Base-by-base conservation (phyloP, 208 protist genomes). In the Leishmania tropica region DNA sequence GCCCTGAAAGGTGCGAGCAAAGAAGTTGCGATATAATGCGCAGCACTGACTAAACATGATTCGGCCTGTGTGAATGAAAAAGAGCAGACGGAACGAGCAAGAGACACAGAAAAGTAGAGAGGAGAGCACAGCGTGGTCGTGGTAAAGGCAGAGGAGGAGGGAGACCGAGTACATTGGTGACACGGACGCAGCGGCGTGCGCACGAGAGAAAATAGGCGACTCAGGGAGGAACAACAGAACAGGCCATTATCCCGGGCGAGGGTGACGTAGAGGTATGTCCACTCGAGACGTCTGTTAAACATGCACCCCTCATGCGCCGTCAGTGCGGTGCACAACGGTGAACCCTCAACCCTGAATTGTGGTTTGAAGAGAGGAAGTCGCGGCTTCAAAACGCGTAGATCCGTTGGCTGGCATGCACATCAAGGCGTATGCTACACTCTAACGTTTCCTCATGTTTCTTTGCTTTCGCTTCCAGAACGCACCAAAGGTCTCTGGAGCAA, bases 1-100 rank as follows among this genome's bases (percentile, higher is more conserved):
- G 76, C 94, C 92, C 31, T 93, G 85, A 76, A 96, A 94, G 28
- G 90, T 95, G 47, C 88, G 81, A 15, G 88, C 88, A 51, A 97
- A 93, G 74, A 96, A 97, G 64, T 92, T 91, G 37, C 87, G 85
- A 15, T 86, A 86, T 24, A 86, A 64, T 75, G 78, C 75, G 15
- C 72, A 79, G 67, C 83, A 86, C 1, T 75, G 78, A 40, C 78
- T 83, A 7, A 86, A 77, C 83, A 86, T 86, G 35, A 42, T 78
- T 17, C 10, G 10, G 11, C 24, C 42, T 45, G 0, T 21, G n/a
- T 51, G 8, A 31, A 1, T 65, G 35, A 64, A 24, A 6, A 15
- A 37, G 28, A 13, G 7, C 24, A 45, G 71, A n/a, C 7, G 60
- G 4, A 8, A 35, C 10, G 21, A 53, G 28, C n/a, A 54, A 42